Conservation (phyloP, 1,284 basidiomycete species). For the Malassezia psittaci region DNA sequence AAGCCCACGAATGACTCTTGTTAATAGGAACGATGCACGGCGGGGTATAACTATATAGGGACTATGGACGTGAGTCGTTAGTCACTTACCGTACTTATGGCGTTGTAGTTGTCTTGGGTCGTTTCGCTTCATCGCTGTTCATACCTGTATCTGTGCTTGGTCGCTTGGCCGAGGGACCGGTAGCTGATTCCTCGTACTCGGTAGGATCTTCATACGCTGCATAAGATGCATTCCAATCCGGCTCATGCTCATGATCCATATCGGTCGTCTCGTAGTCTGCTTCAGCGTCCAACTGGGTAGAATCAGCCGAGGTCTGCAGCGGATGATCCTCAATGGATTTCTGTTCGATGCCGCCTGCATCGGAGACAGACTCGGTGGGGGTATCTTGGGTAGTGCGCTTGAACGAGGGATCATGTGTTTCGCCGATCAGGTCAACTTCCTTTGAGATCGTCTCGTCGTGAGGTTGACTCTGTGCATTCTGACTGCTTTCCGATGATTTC, state of each 20-base stretch:
- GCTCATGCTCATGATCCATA: neutral
- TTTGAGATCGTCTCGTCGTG: too few species aligned
- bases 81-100: neutral
- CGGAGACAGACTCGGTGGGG: too few species aligned
- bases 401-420: too few species aligned
- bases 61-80: constrained; percentile 1
- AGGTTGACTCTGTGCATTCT: too few species aligned
- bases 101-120: neutral
- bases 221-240: neutral
- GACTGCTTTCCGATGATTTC: too few species aligned
- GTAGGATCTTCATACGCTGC: neutral
- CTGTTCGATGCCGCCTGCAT: too few species aligned
- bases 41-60: neutral
- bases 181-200: neutral
- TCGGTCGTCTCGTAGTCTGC: constrained; percentile 2
- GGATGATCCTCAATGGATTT: too few species aligned
- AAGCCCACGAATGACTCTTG: neutral
- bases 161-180: neutral
- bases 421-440: too few species aligned
- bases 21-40: neutral
- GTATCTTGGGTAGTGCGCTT: too few species aligned
- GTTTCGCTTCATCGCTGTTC: neutral
- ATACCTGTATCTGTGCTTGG: neutral
- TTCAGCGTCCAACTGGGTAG: neutral
- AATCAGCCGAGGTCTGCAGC: too few species aligned